These are phyloP conservation scores for Russula griseocarnosa DNA, from an alignment of 768 basidiomycete genomes.

Conservation along the genomic window DNA sequence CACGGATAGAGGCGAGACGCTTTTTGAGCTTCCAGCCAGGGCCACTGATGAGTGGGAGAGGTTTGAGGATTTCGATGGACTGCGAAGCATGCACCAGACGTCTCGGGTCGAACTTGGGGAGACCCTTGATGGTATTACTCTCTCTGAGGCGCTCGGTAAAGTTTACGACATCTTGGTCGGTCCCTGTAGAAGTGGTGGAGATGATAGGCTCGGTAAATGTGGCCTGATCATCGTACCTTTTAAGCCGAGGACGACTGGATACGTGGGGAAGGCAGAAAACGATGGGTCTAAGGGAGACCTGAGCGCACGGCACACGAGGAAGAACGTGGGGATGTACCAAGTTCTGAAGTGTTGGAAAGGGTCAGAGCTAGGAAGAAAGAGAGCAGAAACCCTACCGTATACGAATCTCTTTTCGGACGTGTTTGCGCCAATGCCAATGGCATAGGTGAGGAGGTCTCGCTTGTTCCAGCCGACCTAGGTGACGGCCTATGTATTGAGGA, in stretches of 20 bases:
- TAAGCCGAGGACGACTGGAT: slow-evolving; percentile 72
- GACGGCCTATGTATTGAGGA: neutral
- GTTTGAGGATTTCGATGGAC: slow-evolving; percentile 72
- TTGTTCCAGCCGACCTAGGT: slow-evolving; percentile 77
- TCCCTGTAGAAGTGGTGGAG: slow-evolving; percentile 36
- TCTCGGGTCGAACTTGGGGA: slow-evolving; percentile 69
- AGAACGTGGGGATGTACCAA: slow-evolving; percentile 25
- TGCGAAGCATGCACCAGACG: slow-evolving; percentile 71
- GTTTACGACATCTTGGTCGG: slow-evolving; percentile 60
- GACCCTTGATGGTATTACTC: slow-evolving; percentile 48
- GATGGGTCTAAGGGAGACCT: slow-evolving; percentile 45
- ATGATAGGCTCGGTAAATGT: neutral
- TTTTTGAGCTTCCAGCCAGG: slow-evolving; percentile 72
- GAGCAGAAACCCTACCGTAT: slow-evolving; percentile 51
- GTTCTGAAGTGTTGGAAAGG: slow-evolving; percentile 30
- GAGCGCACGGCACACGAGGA: neutral
- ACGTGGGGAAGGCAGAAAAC: slow-evolving; percentile 79
- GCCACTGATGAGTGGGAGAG: slow-evolving; percentile 72
- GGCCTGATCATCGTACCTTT: slow-evolving; percentile 45
- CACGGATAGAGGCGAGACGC: slow-evolving; percentile 63
- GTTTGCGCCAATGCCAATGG: slow-evolving; percentile 79
- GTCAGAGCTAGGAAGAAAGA: neutral
- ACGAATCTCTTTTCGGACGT: slow-evolving; percentile 62
- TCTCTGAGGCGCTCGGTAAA: slow-evolving; percentile 51
- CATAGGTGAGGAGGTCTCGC: slow-evolving; percentile 76